Percentiles rank a stretch among this genome's conserved stretches.
phyloP scores from a whole-genome alignment of 2,329 filamentous ascomycete species.

The Fusarium staphyleae region DNA sequence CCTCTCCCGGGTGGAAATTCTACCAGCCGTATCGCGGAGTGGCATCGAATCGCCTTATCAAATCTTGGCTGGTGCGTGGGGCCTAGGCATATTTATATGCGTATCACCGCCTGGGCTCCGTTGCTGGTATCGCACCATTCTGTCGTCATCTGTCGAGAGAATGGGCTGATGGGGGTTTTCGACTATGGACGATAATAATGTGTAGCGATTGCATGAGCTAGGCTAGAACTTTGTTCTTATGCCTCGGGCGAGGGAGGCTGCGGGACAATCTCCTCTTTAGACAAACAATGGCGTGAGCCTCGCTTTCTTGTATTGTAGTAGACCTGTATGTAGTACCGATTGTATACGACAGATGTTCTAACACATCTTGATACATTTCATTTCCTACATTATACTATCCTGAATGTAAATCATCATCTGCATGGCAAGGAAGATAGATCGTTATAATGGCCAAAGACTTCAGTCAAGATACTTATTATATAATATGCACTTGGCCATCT shows the following conservation, averaged over 20 bases:
- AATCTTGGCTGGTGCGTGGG: background rate
- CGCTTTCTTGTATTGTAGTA: conserved; percentile 1
- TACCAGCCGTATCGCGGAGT: background rate
- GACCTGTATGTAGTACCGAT: background rate
- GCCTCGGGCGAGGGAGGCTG: background rate
- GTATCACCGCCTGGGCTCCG: background rate
- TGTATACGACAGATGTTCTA: background rate
- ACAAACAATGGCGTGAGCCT: background rate
- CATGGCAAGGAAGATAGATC: background rate
- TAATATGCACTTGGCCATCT: conserved; percentile 5
- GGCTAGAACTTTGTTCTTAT: background rate
- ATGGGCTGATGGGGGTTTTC: conserved; percentile 10
- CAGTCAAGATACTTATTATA: background rate
- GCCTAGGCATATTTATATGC: background rate
- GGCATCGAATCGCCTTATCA: background rate
- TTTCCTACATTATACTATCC: background rate
- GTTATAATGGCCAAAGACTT: background rate
- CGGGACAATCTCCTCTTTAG: background rate
- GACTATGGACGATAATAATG: background rate
- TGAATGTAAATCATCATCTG: no score
- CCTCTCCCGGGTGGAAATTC: background rate
- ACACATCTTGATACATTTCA: background rate
- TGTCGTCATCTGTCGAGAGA: conserved; percentile 9
- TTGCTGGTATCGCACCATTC: conserved; percentile 7
- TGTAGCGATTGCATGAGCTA: background rate